Evolutionary conservation across 2,329 filamentous ascomycete genomes (phyloP), one percentile per base, ranked within the genome.

Genomic region (Aspergillus arachidicola): DNA sequence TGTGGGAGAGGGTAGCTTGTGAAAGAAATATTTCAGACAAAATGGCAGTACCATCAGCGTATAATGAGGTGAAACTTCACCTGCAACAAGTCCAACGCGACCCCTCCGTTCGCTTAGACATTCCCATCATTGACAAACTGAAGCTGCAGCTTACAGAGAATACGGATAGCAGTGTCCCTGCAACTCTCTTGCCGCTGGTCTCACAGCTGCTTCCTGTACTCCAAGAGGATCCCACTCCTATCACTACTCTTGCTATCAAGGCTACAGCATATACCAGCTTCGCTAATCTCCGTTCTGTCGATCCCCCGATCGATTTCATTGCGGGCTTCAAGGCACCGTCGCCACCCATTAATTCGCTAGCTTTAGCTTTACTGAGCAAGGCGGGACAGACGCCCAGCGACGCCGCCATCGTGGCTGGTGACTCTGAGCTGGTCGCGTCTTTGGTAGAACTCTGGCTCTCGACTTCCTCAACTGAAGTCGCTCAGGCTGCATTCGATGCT

Each of bases 391-490:
- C 77, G 43, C 76, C 81, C 6, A 82, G 80, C 51, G 84, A 89
- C 76, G 84, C 85, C 26, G 86, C 86, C 23, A 84, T 84, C 55
- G 81, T 89, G 34, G 87, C 86, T 16, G 83, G 83, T 19, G 81
- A 85, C 64, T 81, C 84, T 9, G 81, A 81, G n/a, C 78, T 87
- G 5, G 81, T 89, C 7, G 75, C 78, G 9, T 82, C 84, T 12
- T 73, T 89, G 26, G 80, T 89, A 7, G 81, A 83, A 51, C 70
- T 88, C 23, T 89, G 86, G 87, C 80, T 89, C 9, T 83, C 83
- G 53, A 85, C 85, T 0, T 70, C 79, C 26, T 84, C 85, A 51
- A 83, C 84, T 3, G 85, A 83, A 12, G 79, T 89, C 38, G 83
- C 86, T 6, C 82, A 83, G 21, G 79, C 83, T 59, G 84, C 86